Base-by-base conservation (phyloP, 2,329 filamentous ascomycete species). In the Aspergillus piperis region DNA sequence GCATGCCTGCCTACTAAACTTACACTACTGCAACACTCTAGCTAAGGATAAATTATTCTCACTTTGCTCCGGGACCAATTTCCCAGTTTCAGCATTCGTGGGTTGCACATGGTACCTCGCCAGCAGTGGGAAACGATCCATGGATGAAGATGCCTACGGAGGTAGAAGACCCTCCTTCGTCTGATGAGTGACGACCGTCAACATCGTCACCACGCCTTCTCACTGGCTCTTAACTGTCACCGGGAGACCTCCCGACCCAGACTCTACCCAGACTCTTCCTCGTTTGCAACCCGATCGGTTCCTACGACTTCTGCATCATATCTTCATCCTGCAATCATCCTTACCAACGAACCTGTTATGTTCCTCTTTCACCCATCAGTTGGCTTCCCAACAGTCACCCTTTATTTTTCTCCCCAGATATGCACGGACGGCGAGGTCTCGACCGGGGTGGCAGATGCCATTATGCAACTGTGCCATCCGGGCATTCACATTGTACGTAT, bases 401-500 rank as follows among this genome's bases (percentile, higher is more conserved):
- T 13, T 11, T 15, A 36, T 27, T 4, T 3, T 32, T 4, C 8
- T 27, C 23, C 25, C 1, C 92, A 92, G 69, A 78, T 83, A 0
- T 93, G 90, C 90, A 88, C 85, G 0, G 87, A 91, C 62, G 89
- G 92, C 58, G 90, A 93, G 75, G 82, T 93, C 8, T 76, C 91
- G 25, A 90, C 87, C 0, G 94, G 90, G 90, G 76, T 92, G 0
- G 85, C 53, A 83, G 93, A 41, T 93, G 93, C 72, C 86, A 83
- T 70, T 92, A 92, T 75, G 88, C 85, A 8, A 82, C 78, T 0
- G 87, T 89, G 1, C 84, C 61, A 70, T 85, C 8, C 75, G 88
- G 7, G 91, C 92, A 52, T 94, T 94, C 75, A 91, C 92, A 52
- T 94, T 94, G 75, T 92, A 92, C 67, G 90, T 92, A 17, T 17